phyloP scores from a whole-genome alignment of 192 early-diverging fungal genomes.

The Spizellomyces punctatus region DNA sequence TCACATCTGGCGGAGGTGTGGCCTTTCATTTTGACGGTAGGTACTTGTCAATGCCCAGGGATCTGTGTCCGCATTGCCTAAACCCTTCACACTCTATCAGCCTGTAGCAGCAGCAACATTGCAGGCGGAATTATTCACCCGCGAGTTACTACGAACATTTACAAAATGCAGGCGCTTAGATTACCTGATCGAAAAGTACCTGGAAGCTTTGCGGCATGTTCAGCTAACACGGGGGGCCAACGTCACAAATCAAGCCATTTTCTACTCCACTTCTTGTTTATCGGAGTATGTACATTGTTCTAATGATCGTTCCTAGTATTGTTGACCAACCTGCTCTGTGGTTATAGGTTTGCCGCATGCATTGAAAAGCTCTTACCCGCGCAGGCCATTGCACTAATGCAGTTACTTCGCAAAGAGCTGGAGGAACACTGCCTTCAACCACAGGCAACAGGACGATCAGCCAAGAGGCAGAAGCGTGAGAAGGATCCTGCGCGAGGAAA shows the following conservation, averaged over 20 bases:
- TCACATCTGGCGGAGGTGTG: conserved; percentile 19
- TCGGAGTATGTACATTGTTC: too few species aligned
- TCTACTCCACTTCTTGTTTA: too few species aligned
- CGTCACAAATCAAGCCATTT: too few species aligned
- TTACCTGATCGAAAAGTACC: conserved; percentile 1
- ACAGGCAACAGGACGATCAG: neutral
- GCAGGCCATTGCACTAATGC: conserved; percentile 20
- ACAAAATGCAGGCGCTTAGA: conserved; percentile 31
- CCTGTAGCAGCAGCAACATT: neutral
- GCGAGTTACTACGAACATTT: conserved; percentile 20
- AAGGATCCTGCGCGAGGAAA: too few species aligned
- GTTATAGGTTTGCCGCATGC: neutral
- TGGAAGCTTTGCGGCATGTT: conserved; percentile 6
- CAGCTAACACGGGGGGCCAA: too few species aligned
- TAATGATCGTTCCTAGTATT: too few species aligned
- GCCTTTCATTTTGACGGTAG: neutral
- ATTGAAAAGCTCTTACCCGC: conserved; percentile 20
- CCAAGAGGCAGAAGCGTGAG: conserved; percentile 16
- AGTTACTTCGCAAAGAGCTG: neutral
- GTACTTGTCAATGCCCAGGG: too few species aligned
- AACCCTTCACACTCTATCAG: neutral
- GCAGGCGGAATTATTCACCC: conserved; percentile 7
- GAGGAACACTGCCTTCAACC: conserved; percentile 6
- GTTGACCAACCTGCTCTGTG: neutral
- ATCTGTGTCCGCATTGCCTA: too few species aligned